Percentiles rank a stretch among this genome's conserved stretches.
These are phyloP conservation scores for Niveomyces coronatus DNA, from an alignment of 2,329 filamentous ascomycete species.

Conservation along the genomic window DNA sequence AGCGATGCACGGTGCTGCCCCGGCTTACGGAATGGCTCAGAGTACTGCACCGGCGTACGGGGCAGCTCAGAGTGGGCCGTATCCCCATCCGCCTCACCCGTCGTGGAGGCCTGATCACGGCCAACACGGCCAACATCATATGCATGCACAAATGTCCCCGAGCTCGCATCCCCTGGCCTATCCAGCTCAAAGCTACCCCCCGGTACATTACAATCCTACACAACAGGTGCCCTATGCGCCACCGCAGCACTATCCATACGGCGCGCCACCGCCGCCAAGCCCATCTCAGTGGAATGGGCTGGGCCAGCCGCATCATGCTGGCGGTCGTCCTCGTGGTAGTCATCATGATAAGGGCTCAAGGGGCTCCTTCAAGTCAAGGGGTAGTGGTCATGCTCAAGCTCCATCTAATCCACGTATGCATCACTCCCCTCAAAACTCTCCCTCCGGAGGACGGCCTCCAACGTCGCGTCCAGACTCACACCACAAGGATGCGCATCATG, in stretches of 20 bases:
- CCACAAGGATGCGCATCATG: slow-evolving; percentile 25
- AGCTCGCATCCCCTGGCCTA: slow-evolving; percentile 51
- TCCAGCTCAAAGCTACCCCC: slow-evolving; percentile 41
- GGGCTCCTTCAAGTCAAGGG: slow-evolving; percentile 16
- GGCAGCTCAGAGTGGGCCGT: slow-evolving; percentile 27
- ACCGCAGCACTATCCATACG: slow-evolving; percentile 30
- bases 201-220: slow-evolving; percentile 24
- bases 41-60: slow-evolving; percentile 21
- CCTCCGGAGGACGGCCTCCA: slow-evolving; percentile 30
- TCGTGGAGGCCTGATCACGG: slow-evolving; percentile 33
- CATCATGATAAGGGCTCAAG: slow-evolving; percentile 33
- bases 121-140: slow-evolving; percentile 29
- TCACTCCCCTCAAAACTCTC: slow-evolving; percentile 22
- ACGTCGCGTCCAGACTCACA: slow-evolving; percentile 22
- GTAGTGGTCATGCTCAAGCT: slow-evolving; percentile 24
- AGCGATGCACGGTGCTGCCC: too few species aligned
- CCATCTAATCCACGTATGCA: slow-evolving; percentile 28
- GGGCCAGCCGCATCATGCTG: slow-evolving; percentile 23
- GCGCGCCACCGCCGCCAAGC: slow-evolving; percentile 23
- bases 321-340: slow-evolving; percentile 30
- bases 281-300: slow-evolving; percentile 26
- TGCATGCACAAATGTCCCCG: slow-evolving; percentile 38
- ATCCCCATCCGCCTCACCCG: slow-evolving; percentile 25
- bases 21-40: too few species aligned
- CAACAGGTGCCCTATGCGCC: slow-evolving; percentile 35